Evolutionary conservation across 2,329 filamentous ascomycete species (phyloP).

Genomic region (Hawksworthiomyces lignivorus): DNA sequence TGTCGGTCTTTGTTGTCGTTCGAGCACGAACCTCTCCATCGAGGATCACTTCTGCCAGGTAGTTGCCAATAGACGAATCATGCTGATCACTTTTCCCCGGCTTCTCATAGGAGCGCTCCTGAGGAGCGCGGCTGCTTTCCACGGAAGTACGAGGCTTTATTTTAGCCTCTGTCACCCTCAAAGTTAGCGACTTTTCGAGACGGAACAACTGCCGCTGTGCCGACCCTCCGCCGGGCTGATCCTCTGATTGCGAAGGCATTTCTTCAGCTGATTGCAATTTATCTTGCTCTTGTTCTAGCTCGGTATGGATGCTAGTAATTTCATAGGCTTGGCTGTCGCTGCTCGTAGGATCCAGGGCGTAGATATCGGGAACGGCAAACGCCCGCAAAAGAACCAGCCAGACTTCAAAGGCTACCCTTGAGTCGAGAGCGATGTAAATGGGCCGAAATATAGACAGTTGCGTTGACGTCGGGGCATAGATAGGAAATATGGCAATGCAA

Average conservation of each 20-base stretch:
- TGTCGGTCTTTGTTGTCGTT: constrained; percentile 63
- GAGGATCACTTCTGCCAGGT: constrained; percentile 70
- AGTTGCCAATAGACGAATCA: constrained; percentile 55
- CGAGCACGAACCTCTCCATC: constrained; percentile 73
- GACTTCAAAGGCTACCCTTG: constrained; percentile 84
- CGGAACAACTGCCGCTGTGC: constrained; percentile 43
- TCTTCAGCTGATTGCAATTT: background rate
- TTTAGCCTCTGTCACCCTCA: constrained; percentile 57
- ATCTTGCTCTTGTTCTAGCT: constrained; percentile 23
- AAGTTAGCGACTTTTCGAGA: constrained; percentile 51
- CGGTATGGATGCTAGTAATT: constrained; percentile 30
- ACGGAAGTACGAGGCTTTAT: constrained; percentile 33
- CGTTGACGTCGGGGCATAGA: constrained; percentile 70
- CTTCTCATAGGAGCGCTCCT: constrained; percentile 17
- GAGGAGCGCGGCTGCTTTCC: constrained; percentile 14
- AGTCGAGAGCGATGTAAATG: constrained; percentile 82
- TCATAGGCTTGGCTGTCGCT: constrained; percentile 37
- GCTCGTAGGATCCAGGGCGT: constrained; percentile 50
- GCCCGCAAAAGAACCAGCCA: constrained; percentile 91
- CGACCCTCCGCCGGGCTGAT: background rate
- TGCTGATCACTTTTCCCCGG: constrained; percentile 25
- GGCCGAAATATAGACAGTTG: constrained; percentile 74
- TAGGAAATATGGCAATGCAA: constrained; percentile 91
- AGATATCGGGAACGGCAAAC: constrained; percentile 87
- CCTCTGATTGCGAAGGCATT: background rate